phyloP scores from a whole-genome alignment of 23 red algal species.

The Gracilaria gracilis region DNA sequence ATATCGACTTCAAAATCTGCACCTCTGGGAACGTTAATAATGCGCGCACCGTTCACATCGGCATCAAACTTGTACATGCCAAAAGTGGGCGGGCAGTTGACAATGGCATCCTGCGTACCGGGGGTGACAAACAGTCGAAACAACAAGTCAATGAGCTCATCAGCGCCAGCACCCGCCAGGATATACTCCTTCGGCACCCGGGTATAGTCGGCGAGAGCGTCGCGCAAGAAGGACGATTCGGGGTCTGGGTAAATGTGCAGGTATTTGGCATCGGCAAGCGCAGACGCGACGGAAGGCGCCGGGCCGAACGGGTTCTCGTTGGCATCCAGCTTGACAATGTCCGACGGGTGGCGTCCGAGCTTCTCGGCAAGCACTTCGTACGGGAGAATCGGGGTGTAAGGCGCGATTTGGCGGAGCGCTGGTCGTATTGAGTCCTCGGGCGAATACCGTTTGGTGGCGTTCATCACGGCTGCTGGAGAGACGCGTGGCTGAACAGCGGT shows the following conservation, averaged over 20 bases:
- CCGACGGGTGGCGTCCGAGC: constrained; percentile 66
- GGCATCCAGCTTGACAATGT: constrained; percentile 98
- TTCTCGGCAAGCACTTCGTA: constrained; percentile 87
- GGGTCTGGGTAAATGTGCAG: constrained; percentile 99
- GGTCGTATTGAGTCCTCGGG: constrained; percentile 71
- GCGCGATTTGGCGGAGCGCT: constrained; percentile 69
- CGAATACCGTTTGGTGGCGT: background rate
- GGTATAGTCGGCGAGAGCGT: constrained; percentile 84
- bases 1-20: constrained; percentile 72
- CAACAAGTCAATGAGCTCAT: constrained; percentile 97
- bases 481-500: background rate
- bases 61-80: constrained; percentile 99
- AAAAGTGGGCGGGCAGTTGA: constrained; percentile 98
- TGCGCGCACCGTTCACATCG: constrained; percentile 85
- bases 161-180: constrained; percentile 90
- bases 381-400: constrained; percentile 96
- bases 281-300: constrained; percentile 68
- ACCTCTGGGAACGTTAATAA: constrained; percentile 65
- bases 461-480: background rate
- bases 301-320: constrained; percentile 99
- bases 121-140: constrained; percentile 91
- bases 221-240: constrained; percentile 72
- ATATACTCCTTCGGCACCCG: constrained; percentile 74
- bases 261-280: constrained; percentile 72
- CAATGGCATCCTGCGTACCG: constrained; percentile 61